These are phyloP conservation scores for Phytophthora constricta DNA, from an alignment of 352 stramenopile species.

Conservation along the genomic window DNA sequence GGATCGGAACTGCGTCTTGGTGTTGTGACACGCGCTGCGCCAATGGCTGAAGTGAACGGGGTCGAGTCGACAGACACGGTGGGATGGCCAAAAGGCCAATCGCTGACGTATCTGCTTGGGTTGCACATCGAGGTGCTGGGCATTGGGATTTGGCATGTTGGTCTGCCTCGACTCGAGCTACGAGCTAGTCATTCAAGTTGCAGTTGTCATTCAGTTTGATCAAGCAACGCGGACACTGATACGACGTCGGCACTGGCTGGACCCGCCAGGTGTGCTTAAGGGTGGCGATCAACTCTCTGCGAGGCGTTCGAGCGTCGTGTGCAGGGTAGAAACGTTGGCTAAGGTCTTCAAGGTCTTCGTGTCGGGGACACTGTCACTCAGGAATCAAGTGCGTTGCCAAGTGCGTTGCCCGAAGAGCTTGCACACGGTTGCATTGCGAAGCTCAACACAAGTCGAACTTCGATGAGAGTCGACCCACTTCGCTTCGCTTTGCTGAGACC, in stretches of 20 bases:
- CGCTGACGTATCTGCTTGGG: no score
- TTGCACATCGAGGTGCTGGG: no score
- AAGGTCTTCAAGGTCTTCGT: neutral
- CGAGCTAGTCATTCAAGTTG: no score
- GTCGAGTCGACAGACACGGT: neutral
- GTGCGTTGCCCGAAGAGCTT: neutral
- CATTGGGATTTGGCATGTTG: no score
- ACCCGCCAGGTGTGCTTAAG: no score
- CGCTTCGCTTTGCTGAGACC: neutral
- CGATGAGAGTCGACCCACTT: neutral
- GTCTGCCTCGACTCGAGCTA: no score
- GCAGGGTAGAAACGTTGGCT: neutral
- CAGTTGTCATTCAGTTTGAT: no score
- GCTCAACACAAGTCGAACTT: neutral
- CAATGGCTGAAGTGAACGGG: neutral
- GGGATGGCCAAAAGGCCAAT: neutral
- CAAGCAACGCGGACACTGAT: no score
- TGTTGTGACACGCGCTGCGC: neutral
- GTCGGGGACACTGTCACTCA: neutral
- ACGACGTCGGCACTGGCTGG: no score
- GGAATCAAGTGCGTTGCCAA: neutral
- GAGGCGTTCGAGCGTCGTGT: no score
- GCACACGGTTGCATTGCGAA: neutral
- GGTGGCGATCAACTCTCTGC: no score
- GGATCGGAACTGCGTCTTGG: neutral